These are phyloP conservation scores for Antitrichia curtipendula DNA, from an alignment of 225 moss, liverwort and hornwort species.

Conservation along the genomic window DNA sequence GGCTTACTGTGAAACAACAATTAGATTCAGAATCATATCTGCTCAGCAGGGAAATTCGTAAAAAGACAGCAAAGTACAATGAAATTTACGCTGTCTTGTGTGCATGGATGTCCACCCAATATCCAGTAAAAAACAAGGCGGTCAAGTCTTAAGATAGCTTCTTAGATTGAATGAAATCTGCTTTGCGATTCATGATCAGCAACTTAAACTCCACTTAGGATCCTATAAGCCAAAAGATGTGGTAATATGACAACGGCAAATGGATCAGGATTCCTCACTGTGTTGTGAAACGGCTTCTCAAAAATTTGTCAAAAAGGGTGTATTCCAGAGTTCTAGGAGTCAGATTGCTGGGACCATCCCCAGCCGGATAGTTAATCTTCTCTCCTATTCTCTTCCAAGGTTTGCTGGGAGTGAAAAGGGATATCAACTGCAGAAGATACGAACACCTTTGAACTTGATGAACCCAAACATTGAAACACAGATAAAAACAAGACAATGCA, in stretches of 20 bases:
- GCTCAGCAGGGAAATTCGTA: background rate
- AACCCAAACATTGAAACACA: background rate
- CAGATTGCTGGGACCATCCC: conserved; percentile 26
- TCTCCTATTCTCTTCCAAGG: conserved; percentile 47
- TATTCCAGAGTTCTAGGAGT: conserved; percentile 32
- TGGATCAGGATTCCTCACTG: conserved; percentile 15
- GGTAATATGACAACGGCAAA: background rate
- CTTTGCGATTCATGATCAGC: background rate
- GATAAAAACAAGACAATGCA: background rate
- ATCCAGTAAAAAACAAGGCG: background rate
- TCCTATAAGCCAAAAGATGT: background rate
- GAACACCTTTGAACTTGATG: background rate
- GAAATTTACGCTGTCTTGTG: background rate
- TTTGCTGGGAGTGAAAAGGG: conserved; percentile 28
- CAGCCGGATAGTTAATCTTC: conserved; percentile 32
- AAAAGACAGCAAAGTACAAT: background rate
- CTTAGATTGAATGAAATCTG: background rate
- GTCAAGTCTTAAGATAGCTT: background rate
- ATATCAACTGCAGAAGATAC: conserved; percentile 26
- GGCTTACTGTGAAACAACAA: conserved; percentile 21
- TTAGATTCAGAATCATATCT: background rate
- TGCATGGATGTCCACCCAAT: background rate
- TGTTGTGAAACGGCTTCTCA: conserved; percentile 30
- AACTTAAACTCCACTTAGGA: background rate
- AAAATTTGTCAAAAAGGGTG: conserved; percentile 39